Evolutionary conservation across 1,139 yeast species (phyloP), one percentile per base, ranked within the genome.

Genomic region (Diutina mesorugosa): DNA sequence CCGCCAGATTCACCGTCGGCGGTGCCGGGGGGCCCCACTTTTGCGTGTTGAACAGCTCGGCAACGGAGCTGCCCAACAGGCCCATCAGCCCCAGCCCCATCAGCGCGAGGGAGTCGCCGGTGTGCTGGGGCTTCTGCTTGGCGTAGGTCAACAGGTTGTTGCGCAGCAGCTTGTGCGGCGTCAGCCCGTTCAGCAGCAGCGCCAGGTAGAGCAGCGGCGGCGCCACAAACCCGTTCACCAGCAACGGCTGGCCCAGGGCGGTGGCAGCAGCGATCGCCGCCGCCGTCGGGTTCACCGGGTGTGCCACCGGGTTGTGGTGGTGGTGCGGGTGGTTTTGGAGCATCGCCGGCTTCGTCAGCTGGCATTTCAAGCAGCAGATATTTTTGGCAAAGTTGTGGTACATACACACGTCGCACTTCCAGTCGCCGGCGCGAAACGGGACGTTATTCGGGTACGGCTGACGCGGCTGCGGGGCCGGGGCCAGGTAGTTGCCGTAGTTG

Each of bases 341-440:
- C 54, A 77, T 72, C 18, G 76, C 71, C 4, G 84, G 83, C 61
- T 93, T 82, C 12, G 48, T 21, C 1, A 88, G 87, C 2, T 96
- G 95, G 71, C 97, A 90, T 66, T 91, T 85, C 66, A 90, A 75
- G 67, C 97, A 90, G 59, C 84, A 84, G 60, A 88, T 75, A 68
- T 91, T 91, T 65, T 91, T 90, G 7, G 97, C 97, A 77, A 91
- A 91, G 68, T 91, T 91, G 69, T 91, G 97, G 67, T 90, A 91
- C 55, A 83, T 79, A 68, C 97, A 91, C 45, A 81, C 77, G 57
- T 87, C 95, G 73, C 97, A 90, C 68, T 90, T 90, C 97, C 97
- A 91, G 69, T 91, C 98, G 54, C 98, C 97, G 2, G 97, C 97
- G 64, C 97, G 80, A 70, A 91, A 91, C 16, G 97, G 97, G 12